These are phyloP conservation scores for Lippia alba DNA, from an alignment of 305 asterid genomes.

Conservation along the genomic window DNA sequence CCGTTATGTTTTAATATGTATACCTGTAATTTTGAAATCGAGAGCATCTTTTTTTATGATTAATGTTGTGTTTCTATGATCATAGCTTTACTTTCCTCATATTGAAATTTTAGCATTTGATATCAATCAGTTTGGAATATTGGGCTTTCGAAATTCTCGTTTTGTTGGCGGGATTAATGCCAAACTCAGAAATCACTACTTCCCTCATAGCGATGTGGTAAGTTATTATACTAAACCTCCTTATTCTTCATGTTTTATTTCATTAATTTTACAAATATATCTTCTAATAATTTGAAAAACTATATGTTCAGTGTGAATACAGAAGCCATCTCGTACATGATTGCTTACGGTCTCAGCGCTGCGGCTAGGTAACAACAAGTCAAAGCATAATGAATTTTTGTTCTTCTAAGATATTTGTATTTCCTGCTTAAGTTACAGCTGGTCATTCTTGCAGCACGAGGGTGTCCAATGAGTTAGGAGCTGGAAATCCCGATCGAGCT, in stretches of 20 bases:
- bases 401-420: background rate
- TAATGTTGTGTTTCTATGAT: no score
- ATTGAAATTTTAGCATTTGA: background rate
- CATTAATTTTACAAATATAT: background rate
- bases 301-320: constrained; percentile 61
- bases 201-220: constrained; percentile 87
- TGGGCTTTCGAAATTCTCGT: constrained; percentile 87
- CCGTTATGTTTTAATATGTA: background rate
- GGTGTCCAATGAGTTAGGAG: constrained; percentile 79
- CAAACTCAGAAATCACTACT: constrained; percentile 62
- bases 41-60: background rate
- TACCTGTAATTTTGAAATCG: background rate
- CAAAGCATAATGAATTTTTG: background rate
- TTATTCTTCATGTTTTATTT: background rate
- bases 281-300: constrained; percentile 12
- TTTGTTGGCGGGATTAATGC: constrained; percentile 76
- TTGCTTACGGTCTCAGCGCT: constrained; percentile 73
- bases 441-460: constrained; percentile 61
- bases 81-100: background rate
- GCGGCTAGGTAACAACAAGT: constrained; percentile 66
- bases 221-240: constrained; percentile 3
- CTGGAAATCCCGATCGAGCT: constrained; percentile 58
- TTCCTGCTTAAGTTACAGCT: background rate
- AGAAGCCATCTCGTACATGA: constrained; percentile 59
- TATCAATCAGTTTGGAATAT: constrained; percentile 61